A percentile compares a stretch with the other conserved stretches of the same genome.
Evolutionary conservation across 179 eudicot genomes (phyloP).

Genomic region (Actinidia arguta): DNA sequence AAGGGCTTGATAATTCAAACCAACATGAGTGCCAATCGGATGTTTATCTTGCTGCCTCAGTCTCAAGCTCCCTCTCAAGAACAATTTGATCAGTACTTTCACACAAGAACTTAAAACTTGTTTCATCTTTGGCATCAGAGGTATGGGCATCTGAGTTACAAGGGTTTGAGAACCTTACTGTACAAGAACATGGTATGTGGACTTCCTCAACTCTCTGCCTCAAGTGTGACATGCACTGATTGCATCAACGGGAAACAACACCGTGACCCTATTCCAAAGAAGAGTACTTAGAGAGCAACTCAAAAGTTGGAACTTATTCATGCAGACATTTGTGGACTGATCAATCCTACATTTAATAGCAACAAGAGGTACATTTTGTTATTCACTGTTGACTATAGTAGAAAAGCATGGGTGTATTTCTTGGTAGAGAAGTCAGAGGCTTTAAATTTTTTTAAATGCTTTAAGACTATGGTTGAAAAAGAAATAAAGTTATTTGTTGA

Average conservation of each 20-base stretch:
- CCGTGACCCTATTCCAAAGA: slow-evolving; percentile 19
- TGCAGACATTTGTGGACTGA: slow-evolving; percentile 24
- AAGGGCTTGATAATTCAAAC: background rate
- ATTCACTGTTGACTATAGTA: slow-evolving; percentile 23
- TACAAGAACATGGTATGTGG: slow-evolving; percentile 12
- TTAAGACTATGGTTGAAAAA: slow-evolving; percentile 17
- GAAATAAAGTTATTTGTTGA: slow-evolving; percentile 6
- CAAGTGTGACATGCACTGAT: slow-evolving; percentile 19
- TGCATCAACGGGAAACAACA: slow-evolving; percentile 10
- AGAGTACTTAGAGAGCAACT: slow-evolving; percentile 23
- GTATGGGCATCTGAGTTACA: slow-evolving; percentile 29
- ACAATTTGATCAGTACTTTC: slow-evolving; percentile 14
- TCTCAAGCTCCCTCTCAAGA: slow-evolving; percentile 2
- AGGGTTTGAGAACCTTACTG: slow-evolving; percentile 26
- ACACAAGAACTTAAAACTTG: slow-evolving; percentile 9
- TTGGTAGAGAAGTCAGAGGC: background rate
- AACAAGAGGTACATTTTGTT: slow-evolving; percentile 21
- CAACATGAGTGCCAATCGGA: background rate
- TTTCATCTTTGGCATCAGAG: slow-evolving; percentile 27
- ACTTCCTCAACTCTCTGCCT: slow-evolving; percentile 12
- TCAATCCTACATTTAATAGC: slow-evolving; percentile 15
- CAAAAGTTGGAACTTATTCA: slow-evolving; percentile 4
- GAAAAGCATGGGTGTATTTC: slow-evolving; percentile 17
- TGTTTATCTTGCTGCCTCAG: background rate
- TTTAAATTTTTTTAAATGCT: slow-evolving; percentile 8